phyloP scores from a whole-genome alignment of 2,329 filamentous ascomycete genomes.

The Ophioceras dolichostomum region DNA sequence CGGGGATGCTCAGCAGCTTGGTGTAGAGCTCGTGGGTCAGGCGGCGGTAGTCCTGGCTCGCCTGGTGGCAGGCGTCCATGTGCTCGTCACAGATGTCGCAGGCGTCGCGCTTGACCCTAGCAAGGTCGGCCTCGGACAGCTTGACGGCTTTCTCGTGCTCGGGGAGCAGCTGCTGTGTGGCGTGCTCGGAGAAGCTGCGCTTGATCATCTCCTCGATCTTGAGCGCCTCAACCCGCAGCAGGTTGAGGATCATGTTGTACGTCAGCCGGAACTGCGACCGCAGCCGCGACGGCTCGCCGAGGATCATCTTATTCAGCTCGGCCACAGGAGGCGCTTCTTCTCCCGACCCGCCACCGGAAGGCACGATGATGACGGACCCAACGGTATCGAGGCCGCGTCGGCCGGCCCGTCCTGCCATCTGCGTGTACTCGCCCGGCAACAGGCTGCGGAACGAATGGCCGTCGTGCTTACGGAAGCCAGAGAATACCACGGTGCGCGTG shows the following conservation, averaged over 20 bases:
- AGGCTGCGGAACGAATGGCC: constrained; percentile 85
- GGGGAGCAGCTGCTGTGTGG: constrained; percentile 83
- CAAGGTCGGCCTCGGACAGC: constrained; percentile 80
- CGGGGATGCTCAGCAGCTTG: constrained; percentile 63
- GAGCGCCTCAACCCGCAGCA: constrained; percentile 85
- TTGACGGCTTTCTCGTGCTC: constrained; percentile 95
- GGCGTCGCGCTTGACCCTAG: constrained; percentile 75
- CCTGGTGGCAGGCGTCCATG: constrained; percentile 69
- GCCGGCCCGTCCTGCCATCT: constrained; percentile 94
- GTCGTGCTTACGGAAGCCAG: constrained; percentile 92
- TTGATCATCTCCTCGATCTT: constrained; percentile 99
- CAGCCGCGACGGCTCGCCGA: constrained; percentile 89
- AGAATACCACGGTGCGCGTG: constrained; percentile 93
- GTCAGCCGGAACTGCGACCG: constrained; percentile 93
- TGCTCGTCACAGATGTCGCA: constrained; percentile 73
- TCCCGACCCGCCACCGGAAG: constrained; percentile 58
- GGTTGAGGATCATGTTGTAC: constrained; percentile 98
- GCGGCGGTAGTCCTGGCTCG: constrained; percentile 66
- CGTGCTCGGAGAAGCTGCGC: constrained; percentile 96
- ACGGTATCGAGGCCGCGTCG: constrained; percentile 86
- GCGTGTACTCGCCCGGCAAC: constrained; percentile 90
- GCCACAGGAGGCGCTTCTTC: constrained; percentile 82
- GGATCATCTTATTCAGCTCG: constrained; percentile 83
- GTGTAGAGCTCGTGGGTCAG: constrained; percentile 74
- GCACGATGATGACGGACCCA: constrained; percentile 88